A percentile compares a stretch with the other conserved stretches of the same genome.
Evolutionary conservation across 805 yeast species (phyloP).

Genomic region (Candida ascalaphidarum): DNA sequence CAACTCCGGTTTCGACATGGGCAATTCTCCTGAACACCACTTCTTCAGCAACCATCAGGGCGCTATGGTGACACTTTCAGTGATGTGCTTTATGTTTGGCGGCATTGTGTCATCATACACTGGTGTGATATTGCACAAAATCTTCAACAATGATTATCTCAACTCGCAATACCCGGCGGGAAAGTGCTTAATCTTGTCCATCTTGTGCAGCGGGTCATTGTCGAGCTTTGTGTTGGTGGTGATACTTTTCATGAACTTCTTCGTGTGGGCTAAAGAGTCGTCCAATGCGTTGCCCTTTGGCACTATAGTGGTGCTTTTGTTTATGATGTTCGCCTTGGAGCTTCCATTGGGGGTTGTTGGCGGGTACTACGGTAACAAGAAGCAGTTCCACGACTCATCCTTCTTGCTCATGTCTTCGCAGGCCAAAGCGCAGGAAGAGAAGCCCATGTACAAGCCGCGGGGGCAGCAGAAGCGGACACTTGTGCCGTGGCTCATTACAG

Average conservation of each 20-base stretch:
- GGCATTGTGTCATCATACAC: constrained; percentile 70
- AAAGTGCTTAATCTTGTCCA: constrained; percentile 10
- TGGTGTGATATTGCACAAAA: constrained; percentile 55
- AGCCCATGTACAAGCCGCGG: no score
- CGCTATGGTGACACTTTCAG: constrained; percentile 53
- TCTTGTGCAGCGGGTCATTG: constrained; percentile 28
- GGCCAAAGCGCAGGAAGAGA: no score
- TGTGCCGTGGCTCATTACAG: constrained; percentile 15
- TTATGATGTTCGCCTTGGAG: constrained; percentile 55
- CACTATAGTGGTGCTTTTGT: constrained; percentile 53
- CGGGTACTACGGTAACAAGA: constrained; percentile 43
- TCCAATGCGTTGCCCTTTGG: constrained; percentile 75
- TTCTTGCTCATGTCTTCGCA: not conserved
- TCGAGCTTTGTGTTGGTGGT: constrained; percentile 42
- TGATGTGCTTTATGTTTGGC: constrained; percentile 54
- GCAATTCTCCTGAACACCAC: constrained; percentile 35
- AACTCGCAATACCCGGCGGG: constrained; percentile 10
- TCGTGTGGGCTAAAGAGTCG: constrained; percentile 71
- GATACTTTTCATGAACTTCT: constrained; percentile 49
- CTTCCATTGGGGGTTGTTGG: constrained; percentile 72
- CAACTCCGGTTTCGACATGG: constrained; percentile 18
- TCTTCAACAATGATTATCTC: constrained; percentile 30
- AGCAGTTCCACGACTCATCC: not conserved
- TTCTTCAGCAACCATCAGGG: constrained; percentile 62
- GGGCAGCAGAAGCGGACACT: not conserved